These are phyloP conservation scores for Hypholoma sublateritium DNA, from an alignment of 768 basidiomycete species.

Conservation along the genomic window DNA sequence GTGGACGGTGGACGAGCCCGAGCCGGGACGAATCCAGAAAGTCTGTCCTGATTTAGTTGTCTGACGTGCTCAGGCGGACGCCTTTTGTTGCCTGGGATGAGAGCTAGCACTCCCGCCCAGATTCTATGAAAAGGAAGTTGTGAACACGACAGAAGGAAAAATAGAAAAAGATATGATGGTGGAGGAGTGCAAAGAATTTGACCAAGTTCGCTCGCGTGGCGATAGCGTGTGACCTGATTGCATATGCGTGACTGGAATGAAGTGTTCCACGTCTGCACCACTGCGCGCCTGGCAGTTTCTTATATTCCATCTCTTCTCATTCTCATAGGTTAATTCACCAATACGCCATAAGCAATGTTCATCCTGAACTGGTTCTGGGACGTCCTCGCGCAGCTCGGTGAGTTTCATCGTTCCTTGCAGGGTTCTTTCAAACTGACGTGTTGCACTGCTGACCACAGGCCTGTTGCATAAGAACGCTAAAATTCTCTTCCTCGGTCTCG, in stretches of 20 bases:
- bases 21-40: too few species aligned
- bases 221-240: slow-evolving; percentile 2
- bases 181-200: too few species aligned
- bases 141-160: too few species aligned
- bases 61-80: too few species aligned
- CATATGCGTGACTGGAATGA: neutral
- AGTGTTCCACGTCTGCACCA: slow-evolving; percentile 10
- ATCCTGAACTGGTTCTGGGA: slow-evolving; percentile 97
- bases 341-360: slow-evolving; percentile 53
- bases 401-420: slow-evolving; percentile 20
- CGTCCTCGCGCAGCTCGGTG: slow-evolving; percentile 90
- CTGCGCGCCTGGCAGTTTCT: slow-evolving; percentile 9
- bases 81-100: too few species aligned
- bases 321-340: slow-evolving; percentile 9
- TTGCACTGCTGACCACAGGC: slow-evolving; percentile 43
- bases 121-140: too few species aligned
- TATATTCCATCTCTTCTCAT: slow-evolving; percentile 6
- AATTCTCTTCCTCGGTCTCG: slow-evolving; percentile 97
- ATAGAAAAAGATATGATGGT: too few species aligned
- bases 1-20: too few species aligned
- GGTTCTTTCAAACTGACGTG: slow-evolving; percentile 10
- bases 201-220: neutral
- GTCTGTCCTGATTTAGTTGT: too few species aligned
- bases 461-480: slow-evolving; percentile 98
- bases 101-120: too few species aligned